A percentile compares a stretch with the other conserved stretches of the same genome.
phyloP scores from a whole-genome alignment of 768 basidiomycete genomes.

The Pleurotus pulmonarius region DNA sequence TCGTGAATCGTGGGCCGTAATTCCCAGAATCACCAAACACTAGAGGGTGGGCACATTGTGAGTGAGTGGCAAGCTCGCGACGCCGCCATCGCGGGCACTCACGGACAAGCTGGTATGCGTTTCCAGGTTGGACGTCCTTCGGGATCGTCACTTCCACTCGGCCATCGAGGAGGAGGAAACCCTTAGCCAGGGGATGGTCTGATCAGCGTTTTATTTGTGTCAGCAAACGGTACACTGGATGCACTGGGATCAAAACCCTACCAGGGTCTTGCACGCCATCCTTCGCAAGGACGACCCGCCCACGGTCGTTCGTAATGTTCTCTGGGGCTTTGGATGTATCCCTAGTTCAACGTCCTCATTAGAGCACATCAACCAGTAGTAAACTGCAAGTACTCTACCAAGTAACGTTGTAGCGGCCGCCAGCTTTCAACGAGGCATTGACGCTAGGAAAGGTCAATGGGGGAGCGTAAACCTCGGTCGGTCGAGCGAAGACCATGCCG shows the following conservation, averaged over 20 bases:
- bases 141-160: constrained; percentile 37
- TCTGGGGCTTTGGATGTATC: constrained; percentile 33
- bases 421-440: constrained; percentile 40
- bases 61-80: not conserved
- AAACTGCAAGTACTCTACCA: constrained; percentile 30
- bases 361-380: not conserved
- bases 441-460: constrained; percentile 41
- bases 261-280: constrained; percentile 27
- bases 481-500: constrained; percentile 19
- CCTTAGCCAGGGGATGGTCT: constrained; percentile 34
- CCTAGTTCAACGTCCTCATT: constrained; percentile 17
- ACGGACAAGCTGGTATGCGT: constrained; percentile 42
- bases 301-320: constrained; percentile 39
- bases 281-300: constrained; percentile 33
- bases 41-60: constrained; percentile 16
- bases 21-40: constrained; percentile 57
- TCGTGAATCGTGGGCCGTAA: constrained; percentile 40
- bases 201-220: not conserved
- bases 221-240: not conserved
- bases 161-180: constrained; percentile 33
- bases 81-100: constrained; percentile 17
- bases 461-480: constrained; percentile 41
- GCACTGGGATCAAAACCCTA: constrained; percentile 12
- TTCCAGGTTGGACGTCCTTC: constrained; percentile 25
- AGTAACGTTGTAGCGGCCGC: constrained; percentile 41